Percentiles rank a stretch among this genome's conserved stretches.
phyloP scores from a whole-genome alignment of 176 grass and related monocot species.

The Phoenix roebelenii region DNA sequence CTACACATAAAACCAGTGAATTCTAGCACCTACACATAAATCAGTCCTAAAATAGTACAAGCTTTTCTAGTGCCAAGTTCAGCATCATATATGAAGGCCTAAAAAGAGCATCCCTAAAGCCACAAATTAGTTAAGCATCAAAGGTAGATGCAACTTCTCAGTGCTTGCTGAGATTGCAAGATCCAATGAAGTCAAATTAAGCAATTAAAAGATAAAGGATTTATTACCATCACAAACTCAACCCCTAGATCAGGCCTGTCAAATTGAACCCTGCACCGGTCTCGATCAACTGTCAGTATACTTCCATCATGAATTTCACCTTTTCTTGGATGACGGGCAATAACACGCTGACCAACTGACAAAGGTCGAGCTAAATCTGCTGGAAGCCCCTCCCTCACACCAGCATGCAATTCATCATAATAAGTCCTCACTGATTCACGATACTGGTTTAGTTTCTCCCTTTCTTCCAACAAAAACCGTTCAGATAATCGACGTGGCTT shows the following conservation, averaged over 20 bases:
- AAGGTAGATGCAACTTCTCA: too few species aligned
- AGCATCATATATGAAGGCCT: too few species aligned
- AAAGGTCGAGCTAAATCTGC: constrained; percentile 45
- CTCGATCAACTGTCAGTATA: constrained; percentile 26
- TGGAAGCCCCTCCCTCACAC: constrained; percentile 39
- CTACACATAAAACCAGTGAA: too few species aligned
- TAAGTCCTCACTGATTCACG: constrained; percentile 41
- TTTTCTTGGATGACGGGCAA: constrained; percentile 47
- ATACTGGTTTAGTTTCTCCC: constrained; percentile 47
- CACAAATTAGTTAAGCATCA: too few species aligned
- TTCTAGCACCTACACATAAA: too few species aligned
- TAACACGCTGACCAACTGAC: constrained; percentile 48
- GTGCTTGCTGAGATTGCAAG: too few species aligned
- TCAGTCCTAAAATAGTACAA: too few species aligned
- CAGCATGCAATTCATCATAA: constrained; percentile 36
- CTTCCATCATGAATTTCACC: constrained; percentile 54
- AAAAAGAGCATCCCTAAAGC: too few species aligned
- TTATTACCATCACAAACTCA: constrained; percentile 45
- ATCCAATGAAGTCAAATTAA: too few species aligned
- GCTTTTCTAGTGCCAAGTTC: too few species aligned
- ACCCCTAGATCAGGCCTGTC: constrained; percentile 35
- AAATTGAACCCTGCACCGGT: constrained; percentile 53
- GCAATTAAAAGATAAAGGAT: constrained; percentile 1
- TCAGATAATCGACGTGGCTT: constrained; percentile 52
- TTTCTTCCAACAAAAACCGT: constrained; percentile 44